Percentiles rank a stretch among this genome's conserved stretches.
Conservation (phyloP, 148 eudicot species). For the Drosera capensis region DNA sequence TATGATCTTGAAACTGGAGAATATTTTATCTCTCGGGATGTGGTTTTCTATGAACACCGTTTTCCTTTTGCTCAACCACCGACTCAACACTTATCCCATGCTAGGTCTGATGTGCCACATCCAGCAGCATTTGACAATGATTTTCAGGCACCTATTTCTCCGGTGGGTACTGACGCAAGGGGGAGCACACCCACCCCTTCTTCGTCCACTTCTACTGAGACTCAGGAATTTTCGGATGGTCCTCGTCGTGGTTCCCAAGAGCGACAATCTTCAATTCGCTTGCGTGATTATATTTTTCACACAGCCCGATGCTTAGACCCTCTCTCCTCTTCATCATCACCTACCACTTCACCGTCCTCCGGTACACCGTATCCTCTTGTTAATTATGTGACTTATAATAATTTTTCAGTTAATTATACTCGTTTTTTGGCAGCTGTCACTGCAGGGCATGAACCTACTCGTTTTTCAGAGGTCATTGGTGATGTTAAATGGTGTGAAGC, state of each 20-base stretch:
- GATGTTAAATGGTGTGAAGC: not conserved
- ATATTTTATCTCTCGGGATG: slow-evolving; percentile 2
- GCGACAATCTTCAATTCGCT: not conserved
- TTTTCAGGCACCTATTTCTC: too few species aligned
- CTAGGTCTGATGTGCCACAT: not conserved
- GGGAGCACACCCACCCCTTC: too few species aligned
- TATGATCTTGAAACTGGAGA: not conserved
- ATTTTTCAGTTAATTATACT: not conserved
- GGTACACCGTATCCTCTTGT: not conserved
- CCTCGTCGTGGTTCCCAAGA: not conserved
- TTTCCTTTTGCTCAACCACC: not conserved
- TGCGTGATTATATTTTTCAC: not conserved
- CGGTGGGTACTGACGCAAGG: too few species aligned
- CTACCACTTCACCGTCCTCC: not conserved
- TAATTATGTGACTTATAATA: not conserved
- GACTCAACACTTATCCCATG: not conserved
- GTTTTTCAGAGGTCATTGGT: not conserved
- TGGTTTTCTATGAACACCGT: not conserved
- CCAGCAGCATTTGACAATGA: not conserved
- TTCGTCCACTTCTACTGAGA: not conserved
- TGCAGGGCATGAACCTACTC: not conserved
- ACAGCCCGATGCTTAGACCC: not conserved
- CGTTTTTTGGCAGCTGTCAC: not conserved
- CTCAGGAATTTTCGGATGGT: not conserved
- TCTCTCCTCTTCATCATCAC: not conserved